A percentile compares a stretch with the other conserved stretches of the same genome.
These are phyloP conservation scores for Alternaria metachromatica DNA, from an alignment of 2,329 filamentous ascomycete species.

Conservation along the genomic window DNA sequence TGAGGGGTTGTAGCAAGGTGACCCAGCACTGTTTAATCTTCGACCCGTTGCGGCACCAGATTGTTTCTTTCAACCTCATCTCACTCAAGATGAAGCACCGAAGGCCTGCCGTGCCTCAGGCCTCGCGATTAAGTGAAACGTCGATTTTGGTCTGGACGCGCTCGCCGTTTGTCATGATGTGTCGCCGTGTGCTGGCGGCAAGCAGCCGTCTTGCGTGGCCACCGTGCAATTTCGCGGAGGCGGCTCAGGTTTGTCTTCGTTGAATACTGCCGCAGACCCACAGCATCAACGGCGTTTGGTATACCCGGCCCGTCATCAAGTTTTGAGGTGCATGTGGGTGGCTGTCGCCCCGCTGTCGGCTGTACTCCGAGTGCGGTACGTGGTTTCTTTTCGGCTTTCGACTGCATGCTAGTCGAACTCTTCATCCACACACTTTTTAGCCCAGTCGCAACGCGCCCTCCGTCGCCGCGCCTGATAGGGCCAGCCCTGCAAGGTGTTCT, in stretches of 20 bases:
- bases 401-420: conserved; percentile 1
- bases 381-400: neutral
- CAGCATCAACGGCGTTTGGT: neutral
- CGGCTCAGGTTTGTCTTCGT: neutral
- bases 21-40: conserved; percentile 21
- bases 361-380: conserved; percentile 3
- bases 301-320: neutral
- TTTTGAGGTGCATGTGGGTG: neutral
- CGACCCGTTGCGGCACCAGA: conserved; percentile 22
- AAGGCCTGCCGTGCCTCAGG: conserved; percentile 21
- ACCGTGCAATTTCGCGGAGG: conserved; percentile 9
- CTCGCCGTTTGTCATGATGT: conserved; percentile 1
- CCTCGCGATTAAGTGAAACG: conserved; percentile 10
- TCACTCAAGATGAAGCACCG: conserved; percentile 29
- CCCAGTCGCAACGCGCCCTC: neutral
- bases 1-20: conserved; percentile 23
- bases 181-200: neutral
- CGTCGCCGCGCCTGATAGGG: neutral
- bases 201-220: conserved; percentile 9
- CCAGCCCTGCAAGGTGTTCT: conserved; percentile 1
- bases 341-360: neutral
- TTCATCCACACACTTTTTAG: neutral
- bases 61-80: conserved; percentile 29
- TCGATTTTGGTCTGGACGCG: conserved; percentile 3
- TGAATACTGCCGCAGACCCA: conserved; percentile 5